These are phyloP conservation scores for Logfia minima DNA, from an alignment of 129 eudicot genomes.

Conservation along the genomic window DNA sequence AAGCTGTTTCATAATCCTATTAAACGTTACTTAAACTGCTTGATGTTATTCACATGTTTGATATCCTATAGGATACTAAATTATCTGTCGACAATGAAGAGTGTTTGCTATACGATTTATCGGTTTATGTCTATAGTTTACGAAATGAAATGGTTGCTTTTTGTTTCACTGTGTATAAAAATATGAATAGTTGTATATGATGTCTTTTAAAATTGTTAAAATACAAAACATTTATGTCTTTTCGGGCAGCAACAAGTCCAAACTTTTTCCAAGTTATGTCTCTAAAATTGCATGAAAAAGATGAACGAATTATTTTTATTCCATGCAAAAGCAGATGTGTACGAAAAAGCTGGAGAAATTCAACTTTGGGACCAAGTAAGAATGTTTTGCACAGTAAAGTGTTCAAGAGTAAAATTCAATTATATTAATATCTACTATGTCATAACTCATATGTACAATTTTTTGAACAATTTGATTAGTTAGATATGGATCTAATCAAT, in stretches of 20 bases:
- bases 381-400: conserved; percentile 18
- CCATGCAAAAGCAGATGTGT: conserved; percentile 39
- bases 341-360: conserved; percentile 32
- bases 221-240: not conserved
- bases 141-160: not conserved
- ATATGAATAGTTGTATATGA: not conserved
- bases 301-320: conserved; percentile 32
- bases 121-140: too few species aligned
- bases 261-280: conserved; percentile 4
- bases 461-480: too few species aligned
- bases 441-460: too few species aligned
- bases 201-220: not conserved
- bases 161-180: too few species aligned
- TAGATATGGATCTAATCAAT: too few species aligned
- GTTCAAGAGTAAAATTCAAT: not conserved
- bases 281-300: conserved; percentile 40
- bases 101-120: not conserved
- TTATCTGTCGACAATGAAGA: not conserved
- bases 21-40: too few species aligned
- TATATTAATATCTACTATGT: too few species aligned
- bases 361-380: conserved; percentile 30
- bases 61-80: not conserved
- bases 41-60: too few species aligned
- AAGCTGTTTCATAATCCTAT: too few species aligned
- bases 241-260: not conserved